phyloP scores from a whole-genome alignment of 2,329 filamentous ascomycete species.

The Talaromyces sp. region DNA sequence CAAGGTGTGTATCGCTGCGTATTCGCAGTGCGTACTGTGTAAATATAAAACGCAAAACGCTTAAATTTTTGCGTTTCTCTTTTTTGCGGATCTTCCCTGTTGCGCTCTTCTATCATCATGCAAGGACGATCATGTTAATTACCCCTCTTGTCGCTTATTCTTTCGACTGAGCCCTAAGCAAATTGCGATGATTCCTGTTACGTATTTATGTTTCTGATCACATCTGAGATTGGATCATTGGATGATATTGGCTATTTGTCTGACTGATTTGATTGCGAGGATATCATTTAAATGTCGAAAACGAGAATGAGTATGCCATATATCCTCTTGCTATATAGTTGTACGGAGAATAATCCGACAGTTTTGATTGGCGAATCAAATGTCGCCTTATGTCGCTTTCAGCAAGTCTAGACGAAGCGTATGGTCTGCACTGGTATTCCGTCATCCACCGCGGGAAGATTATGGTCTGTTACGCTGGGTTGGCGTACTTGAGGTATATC shows the following conservation, averaged over 20 bases:
- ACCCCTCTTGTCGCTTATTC: not conserved
- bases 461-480: not conserved
- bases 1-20: not conserved
- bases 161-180: not conserved
- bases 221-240: no score
- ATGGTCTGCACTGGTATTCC: not conserved
- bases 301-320: no score
- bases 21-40: not conserved
- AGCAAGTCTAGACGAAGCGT: not conserved
- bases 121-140: slow-evolving; percentile 11
- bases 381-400: not conserved
- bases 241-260: not conserved
- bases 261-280: not conserved
- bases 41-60: not conserved
- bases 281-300: no score
- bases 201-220: no score
- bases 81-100: not conserved
- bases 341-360: not conserved
- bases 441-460: not conserved
- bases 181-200: not conserved
- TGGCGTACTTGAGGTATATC: not conserved
- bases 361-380: not conserved
- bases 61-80: not conserved
- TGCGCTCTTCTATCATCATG: slow-evolving; percentile 1
- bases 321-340: no score